These are phyloP conservation scores for Begonia fuchsioides DNA, from an alignment of 306 rosid species.

Conservation along the genomic window DNA sequence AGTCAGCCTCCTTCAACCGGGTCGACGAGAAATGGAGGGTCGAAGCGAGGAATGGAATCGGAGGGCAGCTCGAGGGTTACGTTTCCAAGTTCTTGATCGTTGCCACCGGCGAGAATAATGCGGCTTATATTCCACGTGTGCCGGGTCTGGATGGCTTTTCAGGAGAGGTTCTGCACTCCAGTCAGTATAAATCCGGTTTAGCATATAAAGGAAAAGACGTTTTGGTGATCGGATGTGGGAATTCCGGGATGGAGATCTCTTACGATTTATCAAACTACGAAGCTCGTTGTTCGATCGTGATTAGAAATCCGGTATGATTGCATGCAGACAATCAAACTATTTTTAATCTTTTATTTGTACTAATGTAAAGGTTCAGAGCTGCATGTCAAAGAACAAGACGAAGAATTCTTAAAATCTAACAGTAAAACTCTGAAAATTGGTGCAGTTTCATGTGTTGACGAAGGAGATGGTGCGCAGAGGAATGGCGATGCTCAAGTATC, in stretches of 20 bases:
- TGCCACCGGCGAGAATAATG: slow-evolving; percentile 17
- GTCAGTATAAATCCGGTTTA: slow-evolving; percentile 2
- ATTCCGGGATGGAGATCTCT: slow-evolving; percentile 24
- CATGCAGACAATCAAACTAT: no score
- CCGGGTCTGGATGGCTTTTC: slow-evolving; percentile 11
- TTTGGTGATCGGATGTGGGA: slow-evolving; percentile 24
- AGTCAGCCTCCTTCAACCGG: background rate
- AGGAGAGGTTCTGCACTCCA: slow-evolving; percentile 12
- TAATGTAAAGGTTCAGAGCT: no score
- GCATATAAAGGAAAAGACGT: slow-evolving; percentile 6
- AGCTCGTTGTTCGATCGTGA: slow-evolving; percentile 10
- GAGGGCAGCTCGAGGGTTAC: slow-evolving; percentile 4
- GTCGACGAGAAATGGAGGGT: slow-evolving; percentile 10
- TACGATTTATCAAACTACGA: slow-evolving; percentile 6
- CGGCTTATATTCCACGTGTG: slow-evolving; percentile 4
- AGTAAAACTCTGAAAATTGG: background rate
- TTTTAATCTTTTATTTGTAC: no score
- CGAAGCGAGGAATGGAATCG: background rate
- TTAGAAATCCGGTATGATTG: slow-evolving; percentile 28
- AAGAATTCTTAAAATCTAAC: no score
- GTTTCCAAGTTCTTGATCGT: slow-evolving; percentile 12
- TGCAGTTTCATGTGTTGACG: slow-evolving; percentile 31
- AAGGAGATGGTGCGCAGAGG: slow-evolving; percentile 24
- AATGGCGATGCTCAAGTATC: slow-evolving; percentile 14
- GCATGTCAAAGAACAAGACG: no score